Evolutionary conservation across 2,329 filamentous ascomycete species (phyloP), one percentile per base, ranked within the genome.

Genomic region (Pseudogymnoascus sp.): DNA sequence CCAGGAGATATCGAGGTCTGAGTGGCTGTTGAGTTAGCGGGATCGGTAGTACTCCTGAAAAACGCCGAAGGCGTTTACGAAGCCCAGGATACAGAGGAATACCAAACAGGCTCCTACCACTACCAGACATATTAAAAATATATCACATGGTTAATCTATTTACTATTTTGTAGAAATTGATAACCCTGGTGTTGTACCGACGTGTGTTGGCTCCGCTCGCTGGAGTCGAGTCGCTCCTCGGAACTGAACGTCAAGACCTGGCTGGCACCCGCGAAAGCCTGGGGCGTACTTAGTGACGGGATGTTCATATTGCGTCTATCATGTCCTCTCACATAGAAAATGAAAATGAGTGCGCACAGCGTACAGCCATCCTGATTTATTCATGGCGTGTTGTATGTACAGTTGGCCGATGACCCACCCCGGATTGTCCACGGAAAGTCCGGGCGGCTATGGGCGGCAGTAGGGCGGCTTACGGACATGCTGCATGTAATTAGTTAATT

Each of bases 51-150:
- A 71, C 61, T 68, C 61, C 61, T 72, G 67, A 59, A 71, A 73
- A 2, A 71, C 67, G 3, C 72, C 71, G 48, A 72, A 73, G 18
- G 69, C 68, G 37, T 73, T 73, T 39, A 71, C 56, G 59, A 68
- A 71, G 13, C 71, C 71, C 9, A 72, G 67, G 3, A 67, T 68
- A 62, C 65, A 70, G 30, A 70, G 71, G 6, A 70, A 60, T 2
- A 63, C 60, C 3, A 63, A 62, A 26, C 64, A 66, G 15, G 61
- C 39, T 19, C 66, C 64, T 39, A 60, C 18, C 1, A 65, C 33
- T 2, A 59, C 59, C 5, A 65, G 57, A 9, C 18, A 52, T 55
- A 65, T 59, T 59, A 41, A 45, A 15, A 58, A 45, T 19, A 58
- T 61, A 30, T 48, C 10, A 5, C 15, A 15, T 15, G 7, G 41